These are phyloP conservation scores for Trichoderma polysporum DNA, from an alignment of 2,329 filamentous ascomycete species.

Conservation along the genomic window DNA sequence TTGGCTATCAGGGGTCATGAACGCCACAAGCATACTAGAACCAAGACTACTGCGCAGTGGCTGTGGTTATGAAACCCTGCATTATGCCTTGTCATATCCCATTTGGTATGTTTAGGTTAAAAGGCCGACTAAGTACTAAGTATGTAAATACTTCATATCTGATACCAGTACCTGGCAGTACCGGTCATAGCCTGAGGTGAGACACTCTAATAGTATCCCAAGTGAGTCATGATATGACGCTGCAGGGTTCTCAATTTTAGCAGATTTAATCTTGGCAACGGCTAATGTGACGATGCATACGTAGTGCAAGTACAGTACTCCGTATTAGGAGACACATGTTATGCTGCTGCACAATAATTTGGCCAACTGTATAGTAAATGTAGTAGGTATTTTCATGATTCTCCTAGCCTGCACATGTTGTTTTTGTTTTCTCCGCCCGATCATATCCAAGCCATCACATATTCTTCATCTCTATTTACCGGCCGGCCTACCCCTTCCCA, in stretches of 20 bases:
- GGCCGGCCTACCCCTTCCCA: background rate
- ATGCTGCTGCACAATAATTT: background rate
- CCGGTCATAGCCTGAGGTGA: background rate
- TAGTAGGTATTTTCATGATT: background rate
- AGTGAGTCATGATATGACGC: background rate
- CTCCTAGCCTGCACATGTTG: background rate
- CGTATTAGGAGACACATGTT: no score
- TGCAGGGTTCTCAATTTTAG: background rate
- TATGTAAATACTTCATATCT: no score
- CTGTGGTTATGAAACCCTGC: background rate
- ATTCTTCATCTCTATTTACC: background rate
- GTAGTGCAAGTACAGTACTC: no score
- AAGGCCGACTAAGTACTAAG: background rate
- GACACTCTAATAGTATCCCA: background rate
- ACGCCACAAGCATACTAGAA: background rate
- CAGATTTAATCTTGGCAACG: background rate
- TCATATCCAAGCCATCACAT: slow-evolving; percentile 10
- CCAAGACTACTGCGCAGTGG: background rate
- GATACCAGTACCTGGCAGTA: no score
- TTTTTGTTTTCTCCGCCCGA: background rate
- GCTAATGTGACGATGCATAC: background rate
- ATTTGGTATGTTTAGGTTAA: background rate
- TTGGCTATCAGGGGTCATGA: background rate
- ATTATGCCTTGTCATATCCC: background rate
- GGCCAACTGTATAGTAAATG: background rate